A percentile compares a stretch with the other conserved stretches of the same genome.
Evolutionary conservation across 805 yeast genomes (phyloP).

Genomic region (Wickerhamiella alocasiicola): DNA sequence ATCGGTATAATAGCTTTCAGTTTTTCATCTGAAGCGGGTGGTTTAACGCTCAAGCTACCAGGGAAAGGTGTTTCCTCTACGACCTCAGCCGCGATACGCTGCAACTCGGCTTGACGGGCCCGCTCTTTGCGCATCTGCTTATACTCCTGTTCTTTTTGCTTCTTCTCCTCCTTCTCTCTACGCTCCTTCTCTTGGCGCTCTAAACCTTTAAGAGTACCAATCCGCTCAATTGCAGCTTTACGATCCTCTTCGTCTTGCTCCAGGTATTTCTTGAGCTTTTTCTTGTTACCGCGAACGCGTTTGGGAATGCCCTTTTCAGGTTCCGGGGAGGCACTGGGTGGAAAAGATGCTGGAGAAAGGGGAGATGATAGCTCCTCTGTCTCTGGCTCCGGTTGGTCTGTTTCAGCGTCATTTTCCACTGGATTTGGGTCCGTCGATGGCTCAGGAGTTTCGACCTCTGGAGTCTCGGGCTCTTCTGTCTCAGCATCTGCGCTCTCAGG

Average conservation of each 20-base stretch:
- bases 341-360: constrained; percentile 1
- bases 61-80: constrained; percentile 31
- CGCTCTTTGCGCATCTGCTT: constrained; percentile 30
- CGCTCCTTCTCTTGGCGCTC: constrained; percentile 30
- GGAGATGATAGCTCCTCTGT: constrained; percentile 11
- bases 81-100: constrained; percentile 32
- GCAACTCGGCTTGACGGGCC: constrained; percentile 35
- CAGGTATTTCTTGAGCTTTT: constrained; percentile 69
- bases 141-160: constrained; percentile 28
- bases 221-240: constrained; percentile 54
- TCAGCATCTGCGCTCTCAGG: constrained; percentile 3
- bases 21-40: constrained; percentile 33
- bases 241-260: constrained; percentile 91
- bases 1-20: constrained; percentile 62
- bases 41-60: constrained; percentile 29
- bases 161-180: constrained; percentile 28
- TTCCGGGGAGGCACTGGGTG: not conserved
- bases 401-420: not conserved
- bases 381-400: too few relatives aligned
- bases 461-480: not conserved
- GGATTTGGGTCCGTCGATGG: not conserved
- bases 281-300: constrained; percentile 69
- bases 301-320: not conserved
- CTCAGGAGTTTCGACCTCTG: not conserved
- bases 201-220: constrained; percentile 66